Evolutionary conservation across 1,284 basidiomycete genomes (phyloP).

Genomic region (Ganoderma lucidum): DNA sequence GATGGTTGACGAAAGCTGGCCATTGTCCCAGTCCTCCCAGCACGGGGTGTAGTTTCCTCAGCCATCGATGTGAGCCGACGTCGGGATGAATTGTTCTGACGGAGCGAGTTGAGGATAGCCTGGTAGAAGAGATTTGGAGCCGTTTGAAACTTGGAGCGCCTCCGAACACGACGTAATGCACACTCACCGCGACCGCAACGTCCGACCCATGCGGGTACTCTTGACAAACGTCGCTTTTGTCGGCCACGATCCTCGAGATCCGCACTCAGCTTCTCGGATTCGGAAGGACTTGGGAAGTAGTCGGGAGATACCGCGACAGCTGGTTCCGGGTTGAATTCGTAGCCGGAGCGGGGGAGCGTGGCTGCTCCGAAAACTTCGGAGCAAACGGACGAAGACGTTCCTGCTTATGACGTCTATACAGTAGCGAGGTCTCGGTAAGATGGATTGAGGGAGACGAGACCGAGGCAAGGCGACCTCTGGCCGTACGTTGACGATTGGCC

Average conservation of each 20-base stretch:
- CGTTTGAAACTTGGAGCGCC: too few species aligned
- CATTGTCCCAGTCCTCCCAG: too few species aligned
- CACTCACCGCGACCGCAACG: neutral
- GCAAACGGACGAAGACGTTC: neutral
- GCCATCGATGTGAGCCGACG: too few species aligned
- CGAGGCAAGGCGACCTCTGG: neutral
- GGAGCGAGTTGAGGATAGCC: too few species aligned
- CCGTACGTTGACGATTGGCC: neutral
- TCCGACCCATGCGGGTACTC: neutral
- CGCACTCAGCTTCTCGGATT: neutral
- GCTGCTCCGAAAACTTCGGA: neutral
- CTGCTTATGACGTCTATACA: neutral
- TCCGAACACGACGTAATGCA: neutral
- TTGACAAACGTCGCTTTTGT: neutral
- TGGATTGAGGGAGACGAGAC: neutral
- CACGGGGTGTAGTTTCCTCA: too few species aligned
- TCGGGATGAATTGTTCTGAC: too few species aligned
- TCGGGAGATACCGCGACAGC: neutral
- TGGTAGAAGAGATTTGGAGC: too few species aligned
- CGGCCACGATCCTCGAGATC: neutral
- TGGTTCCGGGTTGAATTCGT: neutral
- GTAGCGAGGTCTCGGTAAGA: neutral
- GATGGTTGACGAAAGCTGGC: too few species aligned
- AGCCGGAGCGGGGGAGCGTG: neutral
- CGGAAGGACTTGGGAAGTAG: neutral